Evolutionary conservation across 2,329 filamentous ascomycete species (phyloP), one percentile per base, ranked within the genome.

Genomic region (Colletotrichum caudatum): DNA sequence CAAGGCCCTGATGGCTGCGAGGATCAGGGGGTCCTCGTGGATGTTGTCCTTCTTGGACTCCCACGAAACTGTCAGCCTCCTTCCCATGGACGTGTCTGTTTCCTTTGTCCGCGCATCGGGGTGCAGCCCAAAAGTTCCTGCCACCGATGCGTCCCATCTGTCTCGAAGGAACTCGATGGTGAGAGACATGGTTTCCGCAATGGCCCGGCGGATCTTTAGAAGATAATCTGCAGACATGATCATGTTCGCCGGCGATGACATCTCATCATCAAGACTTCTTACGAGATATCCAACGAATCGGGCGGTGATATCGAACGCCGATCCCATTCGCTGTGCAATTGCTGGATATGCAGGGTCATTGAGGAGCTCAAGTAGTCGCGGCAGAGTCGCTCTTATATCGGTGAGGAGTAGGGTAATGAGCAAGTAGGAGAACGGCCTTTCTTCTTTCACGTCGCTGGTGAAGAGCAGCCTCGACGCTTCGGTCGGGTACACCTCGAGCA

Each of bases 161-260:
- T 93, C 91, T 51, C 90, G 87, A 1, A 93, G 83, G 77, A 90
- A 91, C 79, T 93, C 91, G 71, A 91, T 85, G 0, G 87, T 86
- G 1, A 90, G 79, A 0, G 89, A 89, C 76, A 92, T 84, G 4
- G 90, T 89, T 76, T 93, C 91, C 1, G 87, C 84, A 62, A 93
- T 85, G 65, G 86, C 83, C 61, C 85, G 88, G 50, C 89, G 86
- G 7, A 93, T 80, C 75, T 89, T 90, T 18, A 93, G 81, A 35
- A 93, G 84, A 33, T 86, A 85, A 66, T 91, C 88, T 0, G 90
- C 86, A 0, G 87, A 79, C 81, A 90, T 85, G 44, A 83, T 77
- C 54, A 88, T 80, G 5, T 77, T 76, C 7, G 80, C 79, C 6
- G 77, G 73, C 5, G 78, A 78, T 56, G 56, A 39, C 33, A 63